Evolutionary conservation across 352 stramenopile genomes (phyloP).

Genomic region (Globisporangium yorkense): DNA sequence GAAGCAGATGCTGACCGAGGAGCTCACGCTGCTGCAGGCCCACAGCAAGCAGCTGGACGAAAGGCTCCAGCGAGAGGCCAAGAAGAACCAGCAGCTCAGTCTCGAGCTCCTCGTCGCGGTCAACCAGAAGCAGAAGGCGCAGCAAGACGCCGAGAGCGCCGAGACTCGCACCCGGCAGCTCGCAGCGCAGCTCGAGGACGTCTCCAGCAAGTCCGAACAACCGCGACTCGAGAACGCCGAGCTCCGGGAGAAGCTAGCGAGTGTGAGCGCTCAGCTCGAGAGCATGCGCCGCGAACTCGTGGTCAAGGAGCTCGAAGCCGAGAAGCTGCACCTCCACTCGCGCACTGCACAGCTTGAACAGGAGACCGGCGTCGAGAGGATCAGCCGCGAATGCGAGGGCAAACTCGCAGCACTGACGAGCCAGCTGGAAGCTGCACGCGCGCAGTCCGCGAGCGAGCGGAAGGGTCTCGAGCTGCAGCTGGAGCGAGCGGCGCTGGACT

Average conservation of each 20-base stretch:
- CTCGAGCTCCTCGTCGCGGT: conserved; percentile 60
- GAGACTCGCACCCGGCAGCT: conserved; percentile 17
- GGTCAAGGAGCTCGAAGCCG: conserved; percentile 38
- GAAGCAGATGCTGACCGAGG: conserved; percentile 26
- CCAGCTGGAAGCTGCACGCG: conserved; percentile 11
- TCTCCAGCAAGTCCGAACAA: conserved; percentile 8
- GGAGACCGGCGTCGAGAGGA: background rate
- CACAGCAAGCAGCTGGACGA: conserved; percentile 24
- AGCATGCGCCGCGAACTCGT: conserved; percentile 32
- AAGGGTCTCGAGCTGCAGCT: background rate
- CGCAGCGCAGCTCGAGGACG: conserved; percentile 11
- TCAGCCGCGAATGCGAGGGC: background rate
- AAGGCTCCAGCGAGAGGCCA: conserved; percentile 23
- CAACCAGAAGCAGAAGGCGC: conserved; percentile 54
- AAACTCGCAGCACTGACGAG: conserved; percentile 7
- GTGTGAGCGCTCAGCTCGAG: conserved; percentile 25
- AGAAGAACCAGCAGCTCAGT: conserved; percentile 68
- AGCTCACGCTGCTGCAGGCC: conserved; percentile 34
- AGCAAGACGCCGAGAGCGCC: conserved; percentile 24
- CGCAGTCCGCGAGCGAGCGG: background rate
- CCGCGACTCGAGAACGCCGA: conserved; percentile 18
- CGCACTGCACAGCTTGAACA: conserved; percentile 17
- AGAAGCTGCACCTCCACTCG: conserved; percentile 26
- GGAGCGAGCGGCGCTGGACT: background rate
- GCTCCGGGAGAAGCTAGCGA: conserved; percentile 11